Evolutionary conservation across 345 rosid genomes (phyloP).

Genomic region (Mangifera indica): DNA sequence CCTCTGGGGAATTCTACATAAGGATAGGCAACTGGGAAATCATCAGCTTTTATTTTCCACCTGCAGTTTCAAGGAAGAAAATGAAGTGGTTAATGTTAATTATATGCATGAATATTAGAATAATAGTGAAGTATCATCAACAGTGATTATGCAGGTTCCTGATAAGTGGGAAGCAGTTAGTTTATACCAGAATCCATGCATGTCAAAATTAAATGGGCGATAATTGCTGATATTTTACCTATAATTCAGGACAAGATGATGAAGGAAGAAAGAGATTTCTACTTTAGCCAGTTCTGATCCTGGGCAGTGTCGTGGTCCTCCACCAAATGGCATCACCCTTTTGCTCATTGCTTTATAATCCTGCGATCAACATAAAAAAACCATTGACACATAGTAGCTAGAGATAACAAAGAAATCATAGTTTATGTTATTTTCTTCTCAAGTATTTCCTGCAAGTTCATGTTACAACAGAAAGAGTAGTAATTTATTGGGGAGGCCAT

Average conservation of each 20-base stretch:
- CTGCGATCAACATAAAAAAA: too few species aligned
- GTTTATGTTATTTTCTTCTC: too few species aligned
- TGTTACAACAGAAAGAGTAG: too few species aligned
- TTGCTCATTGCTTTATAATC: constrained; percentile 38
- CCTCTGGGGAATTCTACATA: constrained; percentile 72
- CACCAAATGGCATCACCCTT: constrained; percentile 80
- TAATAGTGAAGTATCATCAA: background rate
- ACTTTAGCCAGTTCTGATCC: constrained; percentile 82
- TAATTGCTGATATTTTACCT: constrained; percentile 40
- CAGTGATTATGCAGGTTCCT: constrained; percentile 25
- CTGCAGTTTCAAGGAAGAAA: constrained; percentile 28
- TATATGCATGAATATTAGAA: background rate
- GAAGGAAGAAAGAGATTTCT: constrained; percentile 69
- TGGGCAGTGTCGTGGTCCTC: constrained; percentile 79
- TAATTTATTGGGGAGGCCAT: background rate
- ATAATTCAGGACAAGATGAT: constrained; percentile 76
- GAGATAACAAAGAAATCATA: too few species aligned
- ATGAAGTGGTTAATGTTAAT: too few species aligned
- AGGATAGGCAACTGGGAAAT: constrained; percentile 73
- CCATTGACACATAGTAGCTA: too few species aligned
- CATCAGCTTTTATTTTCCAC: constrained; percentile 68
- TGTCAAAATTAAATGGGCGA: background rate
- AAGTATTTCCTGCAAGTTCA: too few species aligned
- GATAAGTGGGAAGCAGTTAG: constrained; percentile 27
- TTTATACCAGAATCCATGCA: background rate